These are phyloP conservation scores for Cyclotella choctawhatcheeana DNA, from an alignment of 108 stramenopile genomes.

Conservation along the genomic window DNA sequence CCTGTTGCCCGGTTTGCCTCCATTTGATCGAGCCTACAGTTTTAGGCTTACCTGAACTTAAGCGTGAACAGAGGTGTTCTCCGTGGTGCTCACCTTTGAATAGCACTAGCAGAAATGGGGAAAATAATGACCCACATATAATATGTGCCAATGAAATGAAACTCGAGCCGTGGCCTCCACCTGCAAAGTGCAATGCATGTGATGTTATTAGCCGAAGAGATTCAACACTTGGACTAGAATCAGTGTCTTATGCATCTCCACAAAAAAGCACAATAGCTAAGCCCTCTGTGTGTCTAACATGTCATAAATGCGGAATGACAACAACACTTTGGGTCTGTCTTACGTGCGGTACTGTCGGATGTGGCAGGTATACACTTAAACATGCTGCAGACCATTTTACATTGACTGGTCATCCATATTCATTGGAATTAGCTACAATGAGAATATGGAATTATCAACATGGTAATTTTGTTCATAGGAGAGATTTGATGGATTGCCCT, in stretches of 20 bases:
- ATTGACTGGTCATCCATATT: constrained; percentile 86
- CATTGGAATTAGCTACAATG: constrained; percentile 92
- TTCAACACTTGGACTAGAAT: background rate
- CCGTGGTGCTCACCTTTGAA: constrained; percentile 60
- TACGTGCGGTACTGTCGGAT: constrained; percentile 94
- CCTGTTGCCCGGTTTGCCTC: constrained; percentile 83
- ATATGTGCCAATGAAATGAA: constrained; percentile 69
- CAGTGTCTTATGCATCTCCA: constrained; percentile 20
- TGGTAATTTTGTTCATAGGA: constrained; percentile 89
- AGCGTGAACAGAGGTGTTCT: constrained; percentile 67
- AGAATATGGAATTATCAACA: constrained; percentile 95
- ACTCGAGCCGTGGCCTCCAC: constrained; percentile 62
- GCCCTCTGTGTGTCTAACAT: constrained; percentile 24
- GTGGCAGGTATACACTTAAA: constrained; percentile 91
- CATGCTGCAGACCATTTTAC: constrained; percentile 90
- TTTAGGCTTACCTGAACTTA: constrained; percentile 66
- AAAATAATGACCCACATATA: background rate
- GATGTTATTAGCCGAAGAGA: constrained; percentile 53
- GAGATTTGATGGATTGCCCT: constrained; percentile 81
- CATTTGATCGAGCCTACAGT: constrained; percentile 74
- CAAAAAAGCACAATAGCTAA: background rate
- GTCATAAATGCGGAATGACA: constrained; percentile 78
- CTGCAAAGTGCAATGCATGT: constrained; percentile 72
- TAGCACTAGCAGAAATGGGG: no score
- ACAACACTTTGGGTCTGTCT: constrained; percentile 94